Evolutionary conservation across 148 eudicot species (phyloP).

Genomic region (Mesembryanthemum crystallinum): DNA sequence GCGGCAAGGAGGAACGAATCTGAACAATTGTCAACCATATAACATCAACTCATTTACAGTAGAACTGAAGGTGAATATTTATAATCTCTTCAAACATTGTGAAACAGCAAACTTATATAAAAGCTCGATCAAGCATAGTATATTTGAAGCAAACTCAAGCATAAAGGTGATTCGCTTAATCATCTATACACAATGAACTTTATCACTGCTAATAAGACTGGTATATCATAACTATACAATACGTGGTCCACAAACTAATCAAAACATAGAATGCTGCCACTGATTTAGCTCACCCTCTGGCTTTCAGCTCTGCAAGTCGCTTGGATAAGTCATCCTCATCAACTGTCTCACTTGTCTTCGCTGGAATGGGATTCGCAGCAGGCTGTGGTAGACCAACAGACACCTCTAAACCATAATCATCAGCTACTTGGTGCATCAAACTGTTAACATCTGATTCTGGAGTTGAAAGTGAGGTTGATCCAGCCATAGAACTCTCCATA

Average conservation of each 20-base stretch:
- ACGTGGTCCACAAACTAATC: too few species aligned
- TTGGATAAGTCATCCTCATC: conserved; percentile 66
- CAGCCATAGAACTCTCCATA: conserved; percentile 81
- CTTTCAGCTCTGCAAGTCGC: conserved; percentile 76
- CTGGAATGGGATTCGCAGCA: conserved; percentile 51
- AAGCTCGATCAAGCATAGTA: too few species aligned
- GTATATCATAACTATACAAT: too few species aligned
- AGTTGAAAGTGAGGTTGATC: conserved; percentile 68
- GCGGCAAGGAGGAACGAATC: too few species aligned
- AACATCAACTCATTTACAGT: too few species aligned
- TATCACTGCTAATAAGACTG: too few species aligned
- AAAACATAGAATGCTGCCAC: background rate
- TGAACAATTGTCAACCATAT: too few species aligned
- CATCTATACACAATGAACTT: too few species aligned
- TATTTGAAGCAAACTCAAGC: background rate
- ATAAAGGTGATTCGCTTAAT: too few species aligned
- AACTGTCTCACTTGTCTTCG: conserved; percentile 41
- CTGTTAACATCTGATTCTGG: conserved; percentile 67
- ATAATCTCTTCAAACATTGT: too few species aligned
- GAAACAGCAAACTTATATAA: too few species aligned
- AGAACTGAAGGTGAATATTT: too few species aligned
- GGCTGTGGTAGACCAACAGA: conserved; percentile 75
- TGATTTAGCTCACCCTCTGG: conserved; percentile 44
- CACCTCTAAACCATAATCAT: conserved; percentile 74
- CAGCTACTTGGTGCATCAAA: conserved; percentile 79